Evolutionary conservation across 257 asterid species (phyloP).

Genomic region (Salvia splendens): DNA sequence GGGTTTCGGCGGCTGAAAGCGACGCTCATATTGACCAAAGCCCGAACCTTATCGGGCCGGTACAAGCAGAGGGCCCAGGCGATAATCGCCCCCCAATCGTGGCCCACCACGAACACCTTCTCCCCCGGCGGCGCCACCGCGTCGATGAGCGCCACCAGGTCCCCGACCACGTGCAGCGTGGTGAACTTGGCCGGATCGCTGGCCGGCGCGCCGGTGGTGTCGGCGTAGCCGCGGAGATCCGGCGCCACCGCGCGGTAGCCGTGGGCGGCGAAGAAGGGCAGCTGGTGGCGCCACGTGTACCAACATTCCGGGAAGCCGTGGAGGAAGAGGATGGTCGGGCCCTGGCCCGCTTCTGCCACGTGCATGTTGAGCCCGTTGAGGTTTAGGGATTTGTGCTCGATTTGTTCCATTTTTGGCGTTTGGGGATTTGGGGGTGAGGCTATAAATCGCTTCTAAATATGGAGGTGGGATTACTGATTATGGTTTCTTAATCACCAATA

Average conservation of each 20-base stretch:
- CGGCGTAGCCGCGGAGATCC: conserved; percentile 86
- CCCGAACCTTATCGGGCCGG: conserved; percentile 72
- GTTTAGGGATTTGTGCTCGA: conserved; percentile 44
- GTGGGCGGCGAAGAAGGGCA: conserved; percentile 54
- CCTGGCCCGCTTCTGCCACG: conserved; percentile 61
- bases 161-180: conserved; percentile 64
- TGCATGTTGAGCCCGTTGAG: conserved; percentile 68
- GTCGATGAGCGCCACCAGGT: conserved; percentile 49
- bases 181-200: conserved; percentile 57
- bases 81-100: conserved; percentile 79
- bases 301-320: conserved; percentile 89
- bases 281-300: conserved; percentile 89
- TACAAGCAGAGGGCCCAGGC: conserved; percentile 76
- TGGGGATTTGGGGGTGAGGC: neutral
- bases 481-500: too few species aligned
- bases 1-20: conserved; percentile 56
- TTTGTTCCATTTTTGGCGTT: conserved; percentile 41
- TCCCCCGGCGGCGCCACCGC: conserved; percentile 41
- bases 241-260: conserved; percentile 74
- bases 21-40: conserved; percentile 72
- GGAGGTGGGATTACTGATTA: too few species aligned
- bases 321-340: conserved; percentile 74
- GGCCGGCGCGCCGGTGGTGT: conserved; percentile 50
- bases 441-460: too few species aligned
- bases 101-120: conserved; percentile 78